Evolutionary conservation across 2,329 filamentous ascomycete genomes (phyloP), one percentile per base, ranked within the genome.

Genomic region (Colletotrichum sp.): DNA sequence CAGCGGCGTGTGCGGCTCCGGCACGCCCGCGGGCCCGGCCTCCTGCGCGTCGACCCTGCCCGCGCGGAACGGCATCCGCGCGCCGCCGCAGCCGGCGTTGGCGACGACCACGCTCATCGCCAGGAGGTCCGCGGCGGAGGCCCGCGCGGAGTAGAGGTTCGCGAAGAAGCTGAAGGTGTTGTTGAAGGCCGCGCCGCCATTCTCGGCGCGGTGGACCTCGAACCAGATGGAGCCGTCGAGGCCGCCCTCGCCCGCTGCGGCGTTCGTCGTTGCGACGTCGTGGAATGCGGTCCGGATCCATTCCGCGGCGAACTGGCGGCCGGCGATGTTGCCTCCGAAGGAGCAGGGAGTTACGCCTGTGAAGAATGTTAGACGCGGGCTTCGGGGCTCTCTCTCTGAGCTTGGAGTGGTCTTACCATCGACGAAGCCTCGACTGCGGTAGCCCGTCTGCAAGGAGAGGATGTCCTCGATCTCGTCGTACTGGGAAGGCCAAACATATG

Each of bases 281-380:
- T 83, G 82, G 75, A 81, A 83, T 7, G 80, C 81, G 6, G 82
- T 82, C 6, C 82, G 80, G 48, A 83, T 78, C 82, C 82, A 83
- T 78, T 83, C 82, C 6, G 81, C 82, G 4, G 82, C 76, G 68
- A 79, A 80, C 19, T 80, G 79, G 32, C 78, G 78, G 28, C 81
- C 81, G 11, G 71, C 70, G 25, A 72, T 70, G 61, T 78, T 79
- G 36, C 75, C 68, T 19, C 80, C 78, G 11, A 78, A 77, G 9
- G 75, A 72, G 78, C 79, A 81, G 3, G 79, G 77, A 16, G 68
- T 65, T 16, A 76, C 73, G 57, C 72, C 76, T 77, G 36, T 6
- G 12, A n/a, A 19, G 19, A 13, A 48, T 30, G 27, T 39, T 15
- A 64, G 39, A 19, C 7, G 52, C 22, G 48, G 34, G 57, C 4